Evolutionary conservation across 148 eudicot genomes (phyloP).

Genomic region (Diospyros kaki): DNA sequence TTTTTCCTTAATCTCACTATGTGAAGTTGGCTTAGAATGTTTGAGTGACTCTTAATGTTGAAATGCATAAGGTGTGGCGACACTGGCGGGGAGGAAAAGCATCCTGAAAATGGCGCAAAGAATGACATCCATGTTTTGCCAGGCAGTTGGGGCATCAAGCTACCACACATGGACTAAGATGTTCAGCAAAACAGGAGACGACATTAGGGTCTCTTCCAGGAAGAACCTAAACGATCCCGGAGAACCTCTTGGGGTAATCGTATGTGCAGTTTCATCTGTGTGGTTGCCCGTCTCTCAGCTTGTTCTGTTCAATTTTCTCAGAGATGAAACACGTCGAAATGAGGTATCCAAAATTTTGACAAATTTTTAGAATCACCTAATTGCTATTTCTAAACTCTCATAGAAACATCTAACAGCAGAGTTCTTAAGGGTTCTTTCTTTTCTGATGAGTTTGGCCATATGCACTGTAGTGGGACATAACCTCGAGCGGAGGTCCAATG

Average conservation of each 20-base stretch:
- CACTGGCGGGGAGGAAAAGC: slow-evolving; percentile 93
- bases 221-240: slow-evolving; percentile 83
- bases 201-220: slow-evolving; percentile 70
- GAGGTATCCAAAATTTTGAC: slow-evolving; percentile 40
- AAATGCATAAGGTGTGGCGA: slow-evolving; percentile 54
- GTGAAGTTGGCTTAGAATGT: not conserved
- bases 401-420: too few relatives aligned
- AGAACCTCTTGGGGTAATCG: slow-evolving; percentile 80
- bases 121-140: slow-evolving; percentile 79
- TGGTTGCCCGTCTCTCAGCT: slow-evolving; percentile 83
- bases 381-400: not conserved
- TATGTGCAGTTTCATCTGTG: slow-evolving; percentile 73
- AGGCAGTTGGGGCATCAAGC: slow-evolving; percentile 80
- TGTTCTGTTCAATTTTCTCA: slow-evolving; percentile 65
- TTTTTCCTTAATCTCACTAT: not conserved
- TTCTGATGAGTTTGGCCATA: too few relatives aligned
- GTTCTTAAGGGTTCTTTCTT: too few relatives aligned
- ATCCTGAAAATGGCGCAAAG: slow-evolving; percentile 84
- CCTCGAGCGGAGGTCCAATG: too few relatives aligned
- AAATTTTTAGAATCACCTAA: not conserved
- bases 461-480: too few relatives aligned
- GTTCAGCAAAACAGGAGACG: slow-evolving; percentile 77
- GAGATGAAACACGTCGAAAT: slow-evolving; percentile 70
- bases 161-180: slow-evolving; percentile 77
- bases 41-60: not conserved